These are phyloP conservation scores for Melampsora americana DNA, from an alignment of 1,284 basidiomycete species.

Conservation along the genomic window DNA sequence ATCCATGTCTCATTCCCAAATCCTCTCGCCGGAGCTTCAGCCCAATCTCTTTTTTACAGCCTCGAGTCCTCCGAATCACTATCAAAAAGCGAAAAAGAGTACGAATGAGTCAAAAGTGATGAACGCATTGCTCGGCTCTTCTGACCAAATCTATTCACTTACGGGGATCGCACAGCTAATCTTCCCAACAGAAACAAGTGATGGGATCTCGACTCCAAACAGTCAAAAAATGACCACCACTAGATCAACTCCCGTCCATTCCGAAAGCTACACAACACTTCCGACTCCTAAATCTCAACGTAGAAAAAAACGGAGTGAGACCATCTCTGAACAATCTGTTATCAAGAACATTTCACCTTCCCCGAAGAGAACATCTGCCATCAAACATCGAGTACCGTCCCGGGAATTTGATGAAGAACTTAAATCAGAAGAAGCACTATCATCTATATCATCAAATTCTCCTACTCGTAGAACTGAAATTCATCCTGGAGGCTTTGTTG, in stretches of 20 bases:
- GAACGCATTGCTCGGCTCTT: background rate
- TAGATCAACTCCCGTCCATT: background rate
- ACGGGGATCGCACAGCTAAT: slow-evolving; percentile 3
- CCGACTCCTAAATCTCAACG: background rate
- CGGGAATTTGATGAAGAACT: too few relatives aligned
- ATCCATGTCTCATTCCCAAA: slow-evolving; percentile 2
- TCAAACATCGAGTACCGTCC: too few relatives aligned
- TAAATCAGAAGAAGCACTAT: too few relatives aligned
- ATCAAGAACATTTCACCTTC: too few relatives aligned
- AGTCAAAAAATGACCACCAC: background rate
- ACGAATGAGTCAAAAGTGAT: background rate
- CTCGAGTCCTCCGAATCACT: background rate
- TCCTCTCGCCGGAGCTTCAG: background rate
- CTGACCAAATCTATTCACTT: slow-evolving; percentile 4
- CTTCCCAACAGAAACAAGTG: background rate
- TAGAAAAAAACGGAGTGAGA: background rate
- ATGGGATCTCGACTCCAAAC: background rate
- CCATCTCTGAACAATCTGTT: too few relatives aligned
- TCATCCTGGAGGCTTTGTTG: background rate
- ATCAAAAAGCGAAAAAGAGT: background rate
- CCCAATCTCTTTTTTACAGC: slow-evolving; percentile 1
- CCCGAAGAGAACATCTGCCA: too few relatives aligned
- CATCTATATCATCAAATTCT: too few relatives aligned
- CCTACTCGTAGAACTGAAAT: background rate
- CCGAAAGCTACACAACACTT: background rate